Conservation (phyloP, 2,329 filamentous ascomycete species). For the Penicillium sclerotiorum region DNA sequence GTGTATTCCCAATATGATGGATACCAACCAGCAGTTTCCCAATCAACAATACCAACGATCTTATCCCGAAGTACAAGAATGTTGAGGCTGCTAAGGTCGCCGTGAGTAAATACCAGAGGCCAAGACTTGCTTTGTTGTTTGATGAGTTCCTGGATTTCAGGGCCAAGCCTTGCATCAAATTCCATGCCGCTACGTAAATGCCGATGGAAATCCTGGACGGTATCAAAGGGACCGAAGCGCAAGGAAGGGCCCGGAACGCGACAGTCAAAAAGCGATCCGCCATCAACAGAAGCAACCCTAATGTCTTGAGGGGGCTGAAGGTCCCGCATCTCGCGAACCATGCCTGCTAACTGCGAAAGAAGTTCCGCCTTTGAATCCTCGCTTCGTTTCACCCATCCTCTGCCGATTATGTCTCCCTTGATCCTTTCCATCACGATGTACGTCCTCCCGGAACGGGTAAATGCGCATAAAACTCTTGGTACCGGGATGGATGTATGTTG, state of each 20-base stretch:
- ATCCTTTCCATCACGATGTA: slow-evolving; percentile 48
- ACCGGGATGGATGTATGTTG: slow-evolving; percentile 44
- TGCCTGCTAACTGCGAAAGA: slow-evolving; percentile 34
- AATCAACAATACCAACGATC: slow-evolving; percentile 45
- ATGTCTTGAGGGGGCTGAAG: slow-evolving; percentile 29
- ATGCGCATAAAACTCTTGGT: slow-evolving; percentile 42
- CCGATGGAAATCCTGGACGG: slow-evolving; percentile 39
- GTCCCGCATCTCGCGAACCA: slow-evolving; percentile 34
- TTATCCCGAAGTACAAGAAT: slow-evolving; percentile 41
- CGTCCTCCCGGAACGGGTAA: slow-evolving; percentile 30
- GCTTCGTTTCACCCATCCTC: slow-evolving; percentile 33
- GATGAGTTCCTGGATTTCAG: slow-evolving; percentile 38
- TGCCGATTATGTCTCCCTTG: slow-evolving; percentile 38
- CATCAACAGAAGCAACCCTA: slow-evolving; percentile 34
- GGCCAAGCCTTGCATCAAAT: slow-evolving; percentile 26
- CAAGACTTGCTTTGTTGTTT: slow-evolving; percentile 29
- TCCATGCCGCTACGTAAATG: slow-evolving; percentile 37
- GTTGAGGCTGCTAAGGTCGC: slow-evolving; percentile 41
- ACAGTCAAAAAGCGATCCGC: slow-evolving; percentile 36
- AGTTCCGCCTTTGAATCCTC: slow-evolving; percentile 39
- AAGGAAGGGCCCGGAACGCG: slow-evolving; percentile 30
- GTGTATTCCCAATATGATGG: slow-evolving; percentile 39
- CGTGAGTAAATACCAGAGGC: slow-evolving; percentile 45
- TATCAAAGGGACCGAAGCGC: slow-evolving; percentile 36
- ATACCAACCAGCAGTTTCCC: slow-evolving; percentile 41